Base-by-base conservation (phyloP, 208 protist genomes). In the Leishmania lainsoni region DNA sequence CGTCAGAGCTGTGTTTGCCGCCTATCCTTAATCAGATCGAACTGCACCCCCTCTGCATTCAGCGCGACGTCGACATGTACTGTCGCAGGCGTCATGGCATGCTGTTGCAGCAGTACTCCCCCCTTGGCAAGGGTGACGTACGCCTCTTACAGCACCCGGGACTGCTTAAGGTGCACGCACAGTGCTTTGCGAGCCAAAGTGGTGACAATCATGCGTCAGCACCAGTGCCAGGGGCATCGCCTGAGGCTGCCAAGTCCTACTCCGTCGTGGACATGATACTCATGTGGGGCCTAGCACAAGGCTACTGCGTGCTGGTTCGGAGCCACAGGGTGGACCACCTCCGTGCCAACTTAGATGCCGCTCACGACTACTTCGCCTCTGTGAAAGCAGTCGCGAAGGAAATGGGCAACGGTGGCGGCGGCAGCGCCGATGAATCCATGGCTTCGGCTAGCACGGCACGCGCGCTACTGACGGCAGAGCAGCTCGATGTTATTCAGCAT, bases 11-110 rank as follows among this genome's bases (percentile, higher is more conserved):
- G 20, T 22, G 17, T 61, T 54, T 75, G n/a, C 45, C 32, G 39
- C 90, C 92, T 0, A 65, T 88, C 6, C 48, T 98, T 16, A 96
- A 98, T 77, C 95, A 98, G 49, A 92, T 98, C 73, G 95, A 98
- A 78, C 83, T 98, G n/a, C 93, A 98, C 76, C 93, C 93, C 32
- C 81, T 98, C 5, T 96, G 95, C 76, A 42, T 88, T 32, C 95
- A 96, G 81, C 48, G 69, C 10, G 89, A 89, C 3, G 85, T 94
- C 17, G 90, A 93, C 45, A 65, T 45, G 10, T 96, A 87, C 75
- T 96, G 92, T 78, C 71, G 75, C 12, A 58, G 58, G 29, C 35
- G 22, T 8, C 88, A 80, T 63, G 88, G 84, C 6, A 95, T 98
- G 69, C 59, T 95, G 35, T 48, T 94, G 51, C 93, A 98, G 91